Conservation (phyloP, 2,329 filamentous ascomycete genomes). For the Diaporthe helianthi region DNA sequence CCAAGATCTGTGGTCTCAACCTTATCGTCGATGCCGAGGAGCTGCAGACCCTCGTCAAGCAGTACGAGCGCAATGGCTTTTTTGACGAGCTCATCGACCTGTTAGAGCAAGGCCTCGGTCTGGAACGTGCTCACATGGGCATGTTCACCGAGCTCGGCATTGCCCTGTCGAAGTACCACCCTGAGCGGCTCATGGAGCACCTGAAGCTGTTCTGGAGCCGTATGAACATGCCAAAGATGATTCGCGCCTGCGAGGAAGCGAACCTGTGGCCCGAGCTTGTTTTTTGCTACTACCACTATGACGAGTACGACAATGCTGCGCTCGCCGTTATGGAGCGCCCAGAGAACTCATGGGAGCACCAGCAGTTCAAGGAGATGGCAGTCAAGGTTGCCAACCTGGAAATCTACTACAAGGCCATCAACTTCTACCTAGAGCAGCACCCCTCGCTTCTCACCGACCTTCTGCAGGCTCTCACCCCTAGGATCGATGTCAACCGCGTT, state of each 20-base stretch:
- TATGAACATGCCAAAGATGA: conserved; percentile 98
- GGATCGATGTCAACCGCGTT: conserved; percentile 98
- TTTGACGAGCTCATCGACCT: conserved; percentile 97
- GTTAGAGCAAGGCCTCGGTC: conserved; percentile 91
- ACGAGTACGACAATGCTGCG: conserved; percentile 97
- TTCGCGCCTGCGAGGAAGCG: conserved; percentile 89
- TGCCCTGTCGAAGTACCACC: conserved; percentile 91
- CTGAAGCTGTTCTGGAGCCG: conserved; percentile 98
- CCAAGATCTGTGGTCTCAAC: conserved; percentile 98
- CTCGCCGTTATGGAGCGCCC: conserved; percentile 98
- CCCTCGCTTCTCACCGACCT: conserved; percentile 95
- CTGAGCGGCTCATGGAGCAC: conserved; percentile 97
- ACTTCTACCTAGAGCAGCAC: conserved; percentile 98
- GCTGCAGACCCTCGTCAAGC: conserved; percentile 87
- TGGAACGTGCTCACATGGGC: conserved; percentile 93
- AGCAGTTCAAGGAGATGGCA: conserved; percentile 98
- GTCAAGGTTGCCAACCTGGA: conserved; percentile 98
- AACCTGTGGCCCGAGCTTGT: conserved; percentile 97
- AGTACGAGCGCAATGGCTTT: conserved; percentile 96
- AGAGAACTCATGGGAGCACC: conserved; percentile 98
- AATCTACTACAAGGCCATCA: conserved; percentile 97
- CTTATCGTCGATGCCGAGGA: conserved; percentile 98
- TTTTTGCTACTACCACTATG: conserved; percentile 98
- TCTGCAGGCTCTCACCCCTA: conserved; percentile 86
- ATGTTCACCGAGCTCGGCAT: conserved; percentile 96